These are phyloP conservation scores for Exophiala sp. DNA, from an alignment of 2,329 filamentous ascomycete species.

Conservation along the genomic window DNA sequence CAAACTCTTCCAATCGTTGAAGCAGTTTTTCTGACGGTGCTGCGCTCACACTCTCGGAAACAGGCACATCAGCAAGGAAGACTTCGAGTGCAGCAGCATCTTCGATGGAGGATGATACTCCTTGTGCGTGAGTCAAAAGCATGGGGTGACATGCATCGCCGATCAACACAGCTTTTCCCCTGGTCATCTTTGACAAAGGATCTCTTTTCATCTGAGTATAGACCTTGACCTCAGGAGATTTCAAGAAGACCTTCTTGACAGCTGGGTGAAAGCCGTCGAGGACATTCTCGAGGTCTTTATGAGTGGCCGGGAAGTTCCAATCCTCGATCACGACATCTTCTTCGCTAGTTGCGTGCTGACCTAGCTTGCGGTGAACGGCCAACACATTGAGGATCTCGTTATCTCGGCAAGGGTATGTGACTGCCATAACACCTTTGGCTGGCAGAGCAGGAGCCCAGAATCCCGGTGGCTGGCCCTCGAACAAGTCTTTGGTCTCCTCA, in stretches of 20 bases:
- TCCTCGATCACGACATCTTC: conserved; percentile 27
- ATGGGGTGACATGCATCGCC: conserved; percentile 53
- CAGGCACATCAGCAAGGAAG: conserved; percentile 22
- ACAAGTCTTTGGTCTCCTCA: conserved; percentile 24
- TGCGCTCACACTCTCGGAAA: conserved; percentile 8
- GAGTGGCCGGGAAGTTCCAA: conserved; percentile 28
- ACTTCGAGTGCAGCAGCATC: conserved; percentile 27
- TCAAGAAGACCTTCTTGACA: conserved; percentile 25
- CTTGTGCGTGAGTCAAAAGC: conserved; percentile 28
- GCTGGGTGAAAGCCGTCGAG: conserved; percentile 27
- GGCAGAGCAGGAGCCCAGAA: conserved; percentile 29
- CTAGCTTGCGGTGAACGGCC: conserved; percentile 25
- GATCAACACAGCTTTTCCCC: conserved; percentile 54
- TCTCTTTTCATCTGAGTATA: conserved; percentile 29
- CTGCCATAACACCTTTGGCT: conserved; percentile 28
- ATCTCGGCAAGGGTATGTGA: conserved; percentile 29
- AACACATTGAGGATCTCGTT: conserved; percentile 27
- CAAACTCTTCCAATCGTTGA: conserved; percentile 22
- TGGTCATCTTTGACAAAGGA: conserved; percentile 44
- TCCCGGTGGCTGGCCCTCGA: conserved; percentile 26
- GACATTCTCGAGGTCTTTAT: conserved; percentile 25
- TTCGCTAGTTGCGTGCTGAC: conserved; percentile 21
- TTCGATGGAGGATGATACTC: conserved; percentile 27
- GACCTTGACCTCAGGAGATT: conserved; percentile 28
- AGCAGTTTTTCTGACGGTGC: conserved; percentile 21